phyloP scores from a whole-genome alignment of 768 basidiomycete genomes.

The Tricholoma matsutake region DNA sequence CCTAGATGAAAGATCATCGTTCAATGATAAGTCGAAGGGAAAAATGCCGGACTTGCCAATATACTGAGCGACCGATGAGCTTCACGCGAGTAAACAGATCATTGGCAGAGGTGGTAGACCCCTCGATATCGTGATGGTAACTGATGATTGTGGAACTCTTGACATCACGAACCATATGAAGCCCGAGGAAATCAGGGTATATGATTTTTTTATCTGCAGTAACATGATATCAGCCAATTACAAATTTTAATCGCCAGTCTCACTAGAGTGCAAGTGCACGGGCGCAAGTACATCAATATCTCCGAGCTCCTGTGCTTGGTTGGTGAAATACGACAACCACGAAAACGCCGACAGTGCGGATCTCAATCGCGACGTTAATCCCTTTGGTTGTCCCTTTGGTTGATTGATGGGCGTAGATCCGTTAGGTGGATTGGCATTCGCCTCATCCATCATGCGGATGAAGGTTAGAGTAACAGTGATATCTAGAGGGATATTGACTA shows the following conservation, averaged over 20 bases:
- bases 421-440: too few species aligned
- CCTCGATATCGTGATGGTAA: neutral
- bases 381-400: neutral
- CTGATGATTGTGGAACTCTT: neutral
- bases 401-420: neutral
- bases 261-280: neutral
- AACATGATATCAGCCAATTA: neutral
- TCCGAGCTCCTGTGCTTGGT: neutral
- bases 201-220: neutral
- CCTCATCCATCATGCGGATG: slow-evolving; percentile 33
- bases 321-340: neutral
- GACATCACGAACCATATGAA: neutral
- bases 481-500: slow-evolving; percentile 30
- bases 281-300: neutral
- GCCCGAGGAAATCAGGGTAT: neutral
- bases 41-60: neutral
- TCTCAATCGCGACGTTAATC: slow-evolving; percentile 8
- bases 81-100: neutral
- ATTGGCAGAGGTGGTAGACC: neutral
- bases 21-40: neutral
- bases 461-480: slow-evolving; percentile 58
- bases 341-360: too few species aligned
- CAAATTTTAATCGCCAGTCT: too few species aligned
- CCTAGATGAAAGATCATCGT: too few species aligned
- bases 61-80: neutral